Conservation (phyloP, 1,139 yeast genomes). For the Candida neerlandica region DNA sequence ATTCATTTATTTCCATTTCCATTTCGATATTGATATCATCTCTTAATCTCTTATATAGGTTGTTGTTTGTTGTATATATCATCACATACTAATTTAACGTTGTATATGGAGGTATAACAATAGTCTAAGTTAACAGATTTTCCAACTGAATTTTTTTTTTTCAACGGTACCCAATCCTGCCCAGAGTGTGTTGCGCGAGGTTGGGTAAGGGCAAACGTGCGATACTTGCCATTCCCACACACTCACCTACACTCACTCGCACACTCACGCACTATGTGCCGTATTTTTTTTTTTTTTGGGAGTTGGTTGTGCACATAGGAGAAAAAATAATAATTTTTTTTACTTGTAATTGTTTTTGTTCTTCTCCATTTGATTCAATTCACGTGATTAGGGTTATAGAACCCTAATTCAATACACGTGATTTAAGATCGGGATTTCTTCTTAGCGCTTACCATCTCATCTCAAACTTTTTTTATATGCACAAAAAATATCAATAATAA, state of each 20-base stretch:
- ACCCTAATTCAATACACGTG: conserved; percentile 6
- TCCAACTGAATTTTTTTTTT: conserved; percentile 6
- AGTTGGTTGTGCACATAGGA: too few species aligned
- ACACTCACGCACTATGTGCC: too few species aligned
- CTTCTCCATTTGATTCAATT: background rate
- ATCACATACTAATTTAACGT: conserved; percentile 11
- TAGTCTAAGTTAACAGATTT: background rate
- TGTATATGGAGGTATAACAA: conserved; percentile 3
- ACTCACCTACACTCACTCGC: too few species aligned
- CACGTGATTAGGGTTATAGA: conserved; percentile 6
- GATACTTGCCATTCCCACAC: too few species aligned
- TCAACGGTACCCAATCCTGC: background rate
- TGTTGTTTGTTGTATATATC: conserved; percentile 1
- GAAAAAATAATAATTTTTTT: too few species aligned
- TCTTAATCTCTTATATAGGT: background rate
- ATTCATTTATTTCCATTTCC: background rate
- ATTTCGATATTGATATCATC: background rate
- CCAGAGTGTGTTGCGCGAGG: too few species aligned
- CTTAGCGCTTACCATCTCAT: conserved; percentile 1
- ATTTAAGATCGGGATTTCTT: background rate
- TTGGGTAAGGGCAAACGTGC: too few species aligned
- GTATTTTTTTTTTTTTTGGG: too few species aligned
- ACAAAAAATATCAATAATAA: background rate
- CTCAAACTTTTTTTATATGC: background rate
- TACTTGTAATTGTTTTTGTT: too few species aligned